Base-by-base conservation (phyloP, 108 stramenopile species). In the Fragilariopsis cylindrus region DNA sequence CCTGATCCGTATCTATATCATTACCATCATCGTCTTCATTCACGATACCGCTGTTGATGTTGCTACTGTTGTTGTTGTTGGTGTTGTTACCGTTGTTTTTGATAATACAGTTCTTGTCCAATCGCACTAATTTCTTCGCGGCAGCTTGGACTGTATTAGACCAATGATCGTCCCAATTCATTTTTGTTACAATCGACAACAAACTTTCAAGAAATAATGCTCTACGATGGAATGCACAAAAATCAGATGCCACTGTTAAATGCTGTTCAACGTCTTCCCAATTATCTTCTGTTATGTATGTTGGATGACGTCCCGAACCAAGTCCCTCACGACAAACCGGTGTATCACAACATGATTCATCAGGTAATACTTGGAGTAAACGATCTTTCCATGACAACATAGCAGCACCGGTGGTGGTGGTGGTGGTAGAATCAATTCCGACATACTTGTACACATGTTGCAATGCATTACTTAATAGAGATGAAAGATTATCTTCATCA, bases 381-480 rank as follows among this genome's bases (percentile, higher is more conserved):
- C 58, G 15, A 46, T 62, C 60, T 48, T 62, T 47, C 67, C 67
- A 68, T 7, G 49, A 48, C 18, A 6, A 15, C n/a, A 21, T 30
- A 9, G 58, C 16, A 30, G 12, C n/a, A 11, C 19, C 13, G 13
- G 13, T 9, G 44, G 30, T 16, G 30, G 50, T 48, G 42, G 5
- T 16, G 12, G 18, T 19, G 46, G 15, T 49, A 9, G 47, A n/a
- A 21, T 18, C 55, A 12, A 57, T 4, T 47, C 49, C 60, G 30
- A 79, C 68, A 48, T 66, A 69, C 4, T 1, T 46, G 72, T 66
- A 65, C 13, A 79, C 11, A 50, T 72, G 56, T 16, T 66, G 60
- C 15, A 70, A 15, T 7, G 72, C 78, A 56, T 79, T 67, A 45
- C 78, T 79, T 49, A 79, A 47, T 1, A 79, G 48, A 7, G 70